Base-by-base conservation (phyloP, 208 protist species). In the Trypanosoma lewisi region DNA sequence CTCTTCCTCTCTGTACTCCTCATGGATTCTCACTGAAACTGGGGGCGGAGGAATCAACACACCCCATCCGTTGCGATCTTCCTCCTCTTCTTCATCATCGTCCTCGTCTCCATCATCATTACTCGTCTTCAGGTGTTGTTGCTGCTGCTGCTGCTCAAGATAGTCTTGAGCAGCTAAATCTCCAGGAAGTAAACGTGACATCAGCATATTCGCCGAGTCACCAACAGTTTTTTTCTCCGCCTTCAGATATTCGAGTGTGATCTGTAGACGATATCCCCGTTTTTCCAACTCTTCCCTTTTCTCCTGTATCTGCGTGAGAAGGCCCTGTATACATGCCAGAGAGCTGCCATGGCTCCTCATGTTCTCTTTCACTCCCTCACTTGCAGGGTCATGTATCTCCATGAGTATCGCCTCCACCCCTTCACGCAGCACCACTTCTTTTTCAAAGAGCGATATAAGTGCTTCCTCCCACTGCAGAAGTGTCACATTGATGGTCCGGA, bases 21-120 rank as follows among this genome's bases (percentile, higher is more conserved):
- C 50, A 25, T 66, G n/a, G 54, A 72, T 28, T n/a, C 51, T 21
- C 34, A 72, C 58, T 21, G 14, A n/a, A 3, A 72, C 57, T 44
- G 65, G 65, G 8, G 56, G 37, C 12, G 56, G 33, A 27, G 1
- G 39, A 33, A 58, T 19, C 19, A 50, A 8, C 16, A 57, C 8
- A 7, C 4, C 16, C 25, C 31, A 30, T 39, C n/a, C 39, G 2
- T 34, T 21, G 5, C 23, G 36, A 16, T 52, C 62, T 7, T 42
- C 44, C 5, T 34, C 55, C 19, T 19, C 41, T 16, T 39, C 9
- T 48, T 48, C n/a, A 33, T 41, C 11, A 8, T 17, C 39, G 17
- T 21, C 25, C 27, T 17, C 34, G 14, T 69, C 14, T 36, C 39
- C 3, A 8, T 27, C 7, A 34, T 2, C 19, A 33, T 25, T 16